Evolutionary conservation across 768 basidiomycete species (phyloP).

Genomic region (Russula earlei): DNA sequence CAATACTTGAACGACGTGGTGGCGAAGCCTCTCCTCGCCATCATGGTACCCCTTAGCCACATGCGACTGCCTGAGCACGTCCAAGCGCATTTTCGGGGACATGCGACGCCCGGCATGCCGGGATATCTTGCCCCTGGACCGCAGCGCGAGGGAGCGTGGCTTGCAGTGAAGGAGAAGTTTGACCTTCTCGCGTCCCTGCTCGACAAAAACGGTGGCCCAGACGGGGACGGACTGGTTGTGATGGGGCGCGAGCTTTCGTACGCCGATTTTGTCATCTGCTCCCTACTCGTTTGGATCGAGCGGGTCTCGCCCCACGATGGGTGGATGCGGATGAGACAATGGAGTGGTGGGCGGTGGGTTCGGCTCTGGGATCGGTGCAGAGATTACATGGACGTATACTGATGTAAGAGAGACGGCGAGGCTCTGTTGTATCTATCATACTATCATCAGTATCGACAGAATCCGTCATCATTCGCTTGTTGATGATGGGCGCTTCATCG

Average conservation of each 20-base stretch:
- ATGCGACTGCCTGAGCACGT: constrained; percentile 47
- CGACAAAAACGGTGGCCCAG: constrained; percentile 53
- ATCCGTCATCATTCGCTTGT: too few species aligned
- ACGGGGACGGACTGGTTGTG: constrained; percentile 53
- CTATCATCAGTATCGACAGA: too few species aligned
- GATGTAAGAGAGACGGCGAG: constrained; percentile 1
- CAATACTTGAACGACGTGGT: constrained; percentile 61
- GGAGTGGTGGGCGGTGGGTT: constrained; percentile 64
- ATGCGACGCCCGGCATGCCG: constrained; percentile 15
- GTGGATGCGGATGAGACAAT: constrained; percentile 57
- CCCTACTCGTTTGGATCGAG: constrained; percentile 67
- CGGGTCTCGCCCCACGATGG: constrained; percentile 64
- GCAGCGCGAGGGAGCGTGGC: constrained; percentile 58
- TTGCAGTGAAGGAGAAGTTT: constrained; percentile 55
- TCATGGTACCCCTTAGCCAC: constrained; percentile 62
- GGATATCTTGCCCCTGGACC: constrained; percentile 27
- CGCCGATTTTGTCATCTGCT: constrained; percentile 65
- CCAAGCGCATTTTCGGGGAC: constrained; percentile 39
- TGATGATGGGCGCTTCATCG: constrained; percentile 2
- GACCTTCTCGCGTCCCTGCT: constrained; percentile 52
- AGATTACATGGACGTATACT: constrained; percentile 60
- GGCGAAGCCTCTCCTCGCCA: constrained; percentile 53
- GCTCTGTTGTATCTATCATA: too few species aligned
- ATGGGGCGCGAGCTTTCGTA: constrained; percentile 61
- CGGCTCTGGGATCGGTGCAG: constrained; percentile 52